Evolutionary conservation across 2,329 filamentous ascomycete genomes (phyloP), one percentile per base, ranked within the genome.

Genomic region (Aspergillus sp.): DNA sequence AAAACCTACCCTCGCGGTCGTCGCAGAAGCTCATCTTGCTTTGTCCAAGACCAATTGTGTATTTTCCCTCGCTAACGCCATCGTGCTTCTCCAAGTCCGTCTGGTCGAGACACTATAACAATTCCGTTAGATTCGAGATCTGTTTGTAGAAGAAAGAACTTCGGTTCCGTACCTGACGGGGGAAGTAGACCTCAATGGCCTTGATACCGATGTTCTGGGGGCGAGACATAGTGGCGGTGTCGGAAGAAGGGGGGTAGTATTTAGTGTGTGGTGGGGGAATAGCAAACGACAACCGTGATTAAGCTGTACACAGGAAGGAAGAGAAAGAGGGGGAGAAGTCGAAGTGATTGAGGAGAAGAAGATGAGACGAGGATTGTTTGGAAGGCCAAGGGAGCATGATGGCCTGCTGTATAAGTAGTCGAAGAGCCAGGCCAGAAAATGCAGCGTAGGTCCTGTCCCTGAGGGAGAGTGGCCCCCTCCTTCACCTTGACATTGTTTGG

Each of bases 21-120:
- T 95, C 90, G 76, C 90, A 93, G 80, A 95, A 95, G 82, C 87
- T 88, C 90, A 95, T 95, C 81, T 90, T 91, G 73, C 89, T 93
- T 84, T 95, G 90, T 70, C 90, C 90, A 57, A 95, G 88, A 76
- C 90, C 90, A 79, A 95, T 93, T 71, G 90, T 95, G 83, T 95
- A 95, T 80, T 95, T 95, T 66, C 90, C 90, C 57, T 86, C 76
- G 74, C 84, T 84, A 70, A 91, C 90, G 75, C 90, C 90, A 85
- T 95, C 90, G 79, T 91, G 91, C 79, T 91, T 90, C 77, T 93
- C 90, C 63, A 95, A 85, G 75, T 93, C 90, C 57, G 81, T 76
- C 80, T 95, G 90, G 73, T 93, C 89, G 70, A 95, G 90, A 79
- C 91, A 95, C 90, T 93, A n/a, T 17, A 43, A 33, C 15, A 19